Evolutionary conservation across 139 green algal genomes (phyloP), one percentile per base, ranked within the genome.

Genomic region (Raphidocelis subcapitata): DNA sequence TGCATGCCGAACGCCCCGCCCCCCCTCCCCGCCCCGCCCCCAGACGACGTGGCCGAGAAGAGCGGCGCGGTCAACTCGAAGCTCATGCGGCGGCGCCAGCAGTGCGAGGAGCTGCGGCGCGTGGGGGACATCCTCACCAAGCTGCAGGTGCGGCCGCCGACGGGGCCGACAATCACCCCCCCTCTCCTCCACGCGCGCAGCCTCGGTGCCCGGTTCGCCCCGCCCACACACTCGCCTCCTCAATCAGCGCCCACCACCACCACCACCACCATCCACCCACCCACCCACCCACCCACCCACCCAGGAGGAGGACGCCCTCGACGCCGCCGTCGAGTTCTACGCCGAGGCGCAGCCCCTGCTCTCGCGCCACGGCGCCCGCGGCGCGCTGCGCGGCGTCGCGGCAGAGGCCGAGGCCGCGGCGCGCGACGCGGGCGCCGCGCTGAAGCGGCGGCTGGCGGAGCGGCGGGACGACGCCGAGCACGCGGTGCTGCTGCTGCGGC

Each of bases 21-120:
- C 54, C 54, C 12, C 54, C 54, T 61, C 8, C 8, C 29, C 18
- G 16, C 12, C 31, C 46, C 26, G 65, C n/a, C 21, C 65, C 64
- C 87, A 94, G 89, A 87, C 41, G 72, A 71, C 5, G 87, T 94
- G 12, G 82, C 89, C 16, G 78, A 86, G 2, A 82, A 84, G 29
- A 95, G 88, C 57, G 79, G 87, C 3, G 74, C 69, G 0, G 88
- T 98, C 10, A 95, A 97, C 80, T 71, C 75, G 46, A 95, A 92
- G 74, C 85, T 98, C 62, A 80, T 91, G 51, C 70, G 77, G 56
- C 85, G 90, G n/a, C 79, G 91, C 26, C 79, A 93, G 35, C 70
- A 87, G 24, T 94, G 98, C 55, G 89, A 97, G 79, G 86, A 97
- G 66, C 89, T 98, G 20, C 92, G 91, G 55, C 74, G 90, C 31